phyloP scores from a whole-genome alignment of 177 flowering plant genomes.

The Vitis hybrid region DNA sequence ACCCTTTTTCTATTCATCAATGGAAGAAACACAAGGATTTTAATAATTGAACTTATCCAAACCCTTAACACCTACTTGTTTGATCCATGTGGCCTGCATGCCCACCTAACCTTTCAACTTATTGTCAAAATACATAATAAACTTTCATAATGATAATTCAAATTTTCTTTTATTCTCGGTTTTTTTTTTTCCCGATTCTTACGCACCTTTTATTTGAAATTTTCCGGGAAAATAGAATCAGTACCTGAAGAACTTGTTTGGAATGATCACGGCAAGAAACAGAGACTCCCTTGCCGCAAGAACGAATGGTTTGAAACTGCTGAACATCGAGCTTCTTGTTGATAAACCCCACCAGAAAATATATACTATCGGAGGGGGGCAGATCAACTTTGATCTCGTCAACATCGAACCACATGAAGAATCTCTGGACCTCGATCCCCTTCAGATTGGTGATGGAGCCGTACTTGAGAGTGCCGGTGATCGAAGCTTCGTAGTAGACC shows the following conservation, averaged over 20 bases:
- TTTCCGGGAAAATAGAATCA: not conserved
- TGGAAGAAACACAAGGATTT: too few species aligned
- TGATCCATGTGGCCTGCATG: too few species aligned
- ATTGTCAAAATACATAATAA: too few species aligned
- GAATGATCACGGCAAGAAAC: conserved; percentile 11
- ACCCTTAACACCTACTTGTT: too few species aligned
- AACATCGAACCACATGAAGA: conserved; percentile 79
- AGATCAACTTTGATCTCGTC: conserved; percentile 86
- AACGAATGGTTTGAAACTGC: conserved; percentile 64
- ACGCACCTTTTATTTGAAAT: too few species aligned
- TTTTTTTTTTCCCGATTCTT: too few species aligned
- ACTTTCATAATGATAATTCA: too few species aligned
- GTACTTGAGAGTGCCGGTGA: conserved; percentile 60
- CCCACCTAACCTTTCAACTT: too few species aligned
- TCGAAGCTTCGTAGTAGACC: conserved; percentile 62
- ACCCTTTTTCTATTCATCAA: too few species aligned
- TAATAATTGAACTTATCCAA: too few species aligned
- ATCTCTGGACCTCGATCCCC: conserved; percentile 76
- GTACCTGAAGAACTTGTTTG: conserved; percentile 26
- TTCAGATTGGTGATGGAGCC: conserved; percentile 67
- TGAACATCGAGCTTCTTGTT: conserved; percentile 73
- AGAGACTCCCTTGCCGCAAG: conserved; percentile 39
- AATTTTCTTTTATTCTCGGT: too few species aligned
- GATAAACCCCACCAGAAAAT: conserved; percentile 77
- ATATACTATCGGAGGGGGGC: conserved; percentile 78